phyloP scores from a whole-genome alignment of 345 rosid genomes.

The Pugionium dolabratum region DNA sequence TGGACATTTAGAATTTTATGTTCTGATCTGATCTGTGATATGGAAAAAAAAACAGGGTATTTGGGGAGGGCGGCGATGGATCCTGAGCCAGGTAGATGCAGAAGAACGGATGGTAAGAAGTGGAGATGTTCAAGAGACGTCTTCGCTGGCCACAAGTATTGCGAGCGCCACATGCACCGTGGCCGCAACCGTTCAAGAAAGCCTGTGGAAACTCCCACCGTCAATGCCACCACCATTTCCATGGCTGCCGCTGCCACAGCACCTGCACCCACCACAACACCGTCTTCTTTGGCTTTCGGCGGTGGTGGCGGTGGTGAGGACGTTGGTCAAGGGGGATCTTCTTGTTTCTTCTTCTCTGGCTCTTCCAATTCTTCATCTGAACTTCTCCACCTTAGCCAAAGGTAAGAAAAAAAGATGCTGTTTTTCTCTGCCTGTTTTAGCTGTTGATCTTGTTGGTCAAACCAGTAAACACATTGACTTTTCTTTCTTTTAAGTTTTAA shows the following conservation, averaged over 20 bases:
- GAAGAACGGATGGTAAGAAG: conserved; percentile 98
- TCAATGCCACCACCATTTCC: conserved; percentile 30
- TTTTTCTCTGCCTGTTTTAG: conserved; percentile 18
- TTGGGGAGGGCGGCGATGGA: conserved; percentile 89
- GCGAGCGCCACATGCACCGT: conserved; percentile 99
- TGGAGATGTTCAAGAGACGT: conserved; percentile 99
- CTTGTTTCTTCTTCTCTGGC: conserved; percentile 48
- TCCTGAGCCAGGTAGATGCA: conserved; percentile 97
- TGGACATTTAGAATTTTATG: not conserved
- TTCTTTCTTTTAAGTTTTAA: conserved; percentile 10
- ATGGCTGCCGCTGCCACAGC: conserved; percentile 42
- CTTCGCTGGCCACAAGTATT: conserved; percentile 85
- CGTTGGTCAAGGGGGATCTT: conserved; percentile 44
- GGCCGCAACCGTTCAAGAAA: conserved; percentile 99
- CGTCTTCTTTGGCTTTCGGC: conserved; percentile 34
- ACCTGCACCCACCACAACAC: not conserved
- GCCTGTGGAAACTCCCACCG: conserved; percentile 96
- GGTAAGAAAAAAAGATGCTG: conserved; percentile 45
- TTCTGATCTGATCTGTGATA: conserved; percentile 42
- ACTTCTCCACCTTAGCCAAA: conserved; percentile 56
- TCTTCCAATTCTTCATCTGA: conserved; percentile 61
- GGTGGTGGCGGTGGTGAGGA: conserved; percentile 38
- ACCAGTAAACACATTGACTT: conserved; percentile 26
- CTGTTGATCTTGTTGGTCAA: conserved; percentile 31
- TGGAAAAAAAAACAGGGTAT: conserved; percentile 54